These are phyloP conservation scores for Fistulinella cinereoalba DNA, from an alignment of 1,284 basidiomycete species.

Conservation along the genomic window DNA sequence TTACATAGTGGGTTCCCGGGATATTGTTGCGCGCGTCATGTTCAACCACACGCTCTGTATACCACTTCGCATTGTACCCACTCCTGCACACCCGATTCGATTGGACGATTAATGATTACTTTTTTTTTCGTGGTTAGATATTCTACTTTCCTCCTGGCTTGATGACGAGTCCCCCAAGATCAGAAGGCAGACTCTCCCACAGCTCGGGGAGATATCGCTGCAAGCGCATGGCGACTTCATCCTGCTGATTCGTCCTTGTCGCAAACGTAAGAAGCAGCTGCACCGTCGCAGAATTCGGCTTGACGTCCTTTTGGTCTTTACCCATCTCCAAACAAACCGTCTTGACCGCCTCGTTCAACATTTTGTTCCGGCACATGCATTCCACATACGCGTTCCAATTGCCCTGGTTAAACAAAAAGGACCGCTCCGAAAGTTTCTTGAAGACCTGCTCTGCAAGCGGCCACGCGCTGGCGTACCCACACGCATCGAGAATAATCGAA, in stretches of 20 bases:
- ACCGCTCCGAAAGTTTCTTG: constrained; percentile 47
- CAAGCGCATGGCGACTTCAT: constrained; percentile 48
- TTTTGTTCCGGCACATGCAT: constrained; percentile 73
- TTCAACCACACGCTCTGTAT: constrained; percentile 39
- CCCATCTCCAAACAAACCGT: constrained; percentile 68
- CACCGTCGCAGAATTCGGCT: constrained; percentile 48
- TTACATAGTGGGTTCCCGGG: constrained; percentile 32
- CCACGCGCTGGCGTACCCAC: constrained; percentile 58
- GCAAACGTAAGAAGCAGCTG: constrained; percentile 56
- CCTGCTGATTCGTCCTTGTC: constrained; percentile 39
- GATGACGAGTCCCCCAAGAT: constrained; percentile 19
- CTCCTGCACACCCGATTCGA: constrained; percentile 1
- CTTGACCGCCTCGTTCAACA: constrained; percentile 66
- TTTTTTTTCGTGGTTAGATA: constrained; percentile 5
- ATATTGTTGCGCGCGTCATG: constrained; percentile 38
- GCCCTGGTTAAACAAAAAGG: constrained; percentile 53
- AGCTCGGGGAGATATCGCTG: constrained; percentile 53
- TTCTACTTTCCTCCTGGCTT: constrained; percentile 14
- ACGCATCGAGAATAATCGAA: constrained; percentile 83
- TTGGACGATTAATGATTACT: constrained; percentile 13
- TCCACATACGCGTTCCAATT: constrained; percentile 87
- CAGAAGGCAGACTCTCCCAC: constrained; percentile 42
- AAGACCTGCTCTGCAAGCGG: constrained; percentile 54
- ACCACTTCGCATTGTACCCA: constrained; percentile 22
- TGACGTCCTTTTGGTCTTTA: constrained; percentile 37